Conservation (phyloP, 306 rosid genomes). For the Sphenostylis stenocarpa region DNA sequence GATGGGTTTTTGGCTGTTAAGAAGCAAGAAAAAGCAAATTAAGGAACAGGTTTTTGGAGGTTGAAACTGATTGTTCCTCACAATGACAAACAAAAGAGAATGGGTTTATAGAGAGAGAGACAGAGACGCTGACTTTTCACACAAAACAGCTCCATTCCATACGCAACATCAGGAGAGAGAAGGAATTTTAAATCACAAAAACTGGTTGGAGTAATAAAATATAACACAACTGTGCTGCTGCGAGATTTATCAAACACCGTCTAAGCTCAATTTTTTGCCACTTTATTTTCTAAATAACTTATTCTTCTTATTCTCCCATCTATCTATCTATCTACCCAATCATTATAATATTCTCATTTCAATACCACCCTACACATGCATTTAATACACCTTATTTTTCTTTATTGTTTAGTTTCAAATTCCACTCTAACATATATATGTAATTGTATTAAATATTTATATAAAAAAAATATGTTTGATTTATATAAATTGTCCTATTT, state of each 20-base stretch:
- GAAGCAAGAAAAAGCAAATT: constrained; percentile 41
- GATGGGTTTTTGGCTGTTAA: constrained; percentile 37
- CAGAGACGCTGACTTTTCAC: constrained; percentile 87
- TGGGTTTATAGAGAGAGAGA: constrained; percentile 41
- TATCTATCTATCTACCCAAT: not conserved
- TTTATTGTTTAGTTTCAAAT: no score
- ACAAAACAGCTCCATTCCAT: constrained; percentile 60
- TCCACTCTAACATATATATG: not conserved
- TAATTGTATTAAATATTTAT: no score
- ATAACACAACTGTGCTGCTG: constrained; percentile 7
- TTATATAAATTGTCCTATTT: no score
- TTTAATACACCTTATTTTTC: no score
- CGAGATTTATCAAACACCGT: constrained; percentile 13
- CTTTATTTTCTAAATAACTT: not conserved
- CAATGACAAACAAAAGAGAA: constrained; percentile 42
- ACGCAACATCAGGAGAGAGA: constrained; percentile 50
- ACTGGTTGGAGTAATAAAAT: constrained; percentile 9
- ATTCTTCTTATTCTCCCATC: not conserved
- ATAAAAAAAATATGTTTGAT: no score
- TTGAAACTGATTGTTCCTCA: constrained; percentile 42
- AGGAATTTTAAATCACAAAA: constrained; percentile 4
- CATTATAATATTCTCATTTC: not conserved
- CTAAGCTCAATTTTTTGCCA: constrained; percentile 14
- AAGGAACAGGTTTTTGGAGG: constrained; percentile 42
- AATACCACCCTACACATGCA: no score